A percentile compares a stretch with the other conserved stretches of the same genome.
phyloP scores from a whole-genome alignment of 768 basidiomycete species.

The Rhizopogon vulgaris region DNA sequence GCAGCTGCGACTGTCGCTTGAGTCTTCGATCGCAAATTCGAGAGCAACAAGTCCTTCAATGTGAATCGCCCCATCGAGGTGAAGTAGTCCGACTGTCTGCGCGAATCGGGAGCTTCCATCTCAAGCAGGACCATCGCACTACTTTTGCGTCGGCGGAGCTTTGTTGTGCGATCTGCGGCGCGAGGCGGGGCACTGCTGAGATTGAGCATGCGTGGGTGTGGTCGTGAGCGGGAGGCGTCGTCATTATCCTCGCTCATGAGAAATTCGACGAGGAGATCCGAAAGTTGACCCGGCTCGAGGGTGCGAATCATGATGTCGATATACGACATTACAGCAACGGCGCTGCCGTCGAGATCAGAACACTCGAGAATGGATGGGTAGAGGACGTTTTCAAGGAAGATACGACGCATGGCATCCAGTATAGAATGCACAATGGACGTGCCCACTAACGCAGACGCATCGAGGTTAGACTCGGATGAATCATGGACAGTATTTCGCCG shows the following conservation, averaged over 20 bases:
- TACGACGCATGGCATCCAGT: slow-evolving; percentile 71
- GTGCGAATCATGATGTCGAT: slow-evolving; percentile 84
- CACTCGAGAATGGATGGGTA: slow-evolving; percentile 93
- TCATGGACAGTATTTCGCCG: slow-evolving; percentile 51
- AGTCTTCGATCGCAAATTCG: slow-evolving; percentile 67
- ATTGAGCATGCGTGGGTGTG: slow-evolving; percentile 40
- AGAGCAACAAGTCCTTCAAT: slow-evolving; percentile 79
- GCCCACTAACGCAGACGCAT: slow-evolving; percentile 65
- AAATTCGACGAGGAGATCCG: slow-evolving; percentile 68
- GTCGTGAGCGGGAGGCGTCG: slow-evolving; percentile 38
- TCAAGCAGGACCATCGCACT: slow-evolving; percentile 89
- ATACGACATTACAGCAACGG: slow-evolving; percentile 93
- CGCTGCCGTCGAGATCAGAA: slow-evolving; percentile 89
- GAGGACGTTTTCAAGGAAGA: slow-evolving; percentile 89
- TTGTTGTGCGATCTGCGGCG: slow-evolving; percentile 36
- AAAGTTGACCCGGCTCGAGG: slow-evolving; percentile 60
- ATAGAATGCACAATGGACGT: slow-evolving; percentile 80
- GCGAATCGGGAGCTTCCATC: slow-evolving; percentile 71
- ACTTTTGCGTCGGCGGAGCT: slow-evolving; percentile 63
- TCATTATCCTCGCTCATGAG: slow-evolving; percentile 83
- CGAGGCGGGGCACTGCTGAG: slow-evolving; percentile 31
- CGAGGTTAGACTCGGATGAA: slow-evolving; percentile 29
- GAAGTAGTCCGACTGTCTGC: slow-evolving; percentile 73
- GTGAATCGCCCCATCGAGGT: slow-evolving; percentile 87
- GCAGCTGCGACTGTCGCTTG: slow-evolving; percentile 68